A percentile compares a stretch with the other conserved stretches of the same genome.
Conservation (phyloP, 2,329 filamentous ascomycete genomes). For the Penicillium sp. region DNA sequence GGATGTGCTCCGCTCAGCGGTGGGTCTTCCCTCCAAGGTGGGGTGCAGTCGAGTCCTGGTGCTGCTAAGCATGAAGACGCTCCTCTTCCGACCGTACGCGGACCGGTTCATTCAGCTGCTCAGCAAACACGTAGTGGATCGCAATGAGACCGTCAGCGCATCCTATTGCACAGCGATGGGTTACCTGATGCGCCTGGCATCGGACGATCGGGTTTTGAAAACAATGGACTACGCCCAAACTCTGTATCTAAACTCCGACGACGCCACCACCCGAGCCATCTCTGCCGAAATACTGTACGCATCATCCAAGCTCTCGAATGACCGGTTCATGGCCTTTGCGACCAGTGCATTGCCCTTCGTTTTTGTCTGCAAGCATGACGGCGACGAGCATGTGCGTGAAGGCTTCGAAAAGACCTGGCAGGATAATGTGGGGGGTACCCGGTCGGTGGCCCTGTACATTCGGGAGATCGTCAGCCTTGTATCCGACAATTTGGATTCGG, state of each 20-base stretch:
- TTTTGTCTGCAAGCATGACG: slow-evolving; percentile 86
- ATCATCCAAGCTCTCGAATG: slow-evolving; percentile 83
- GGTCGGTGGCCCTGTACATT: slow-evolving; percentile 81
- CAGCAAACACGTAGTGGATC: slow-evolving; percentile 81
- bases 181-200: slow-evolving; percentile 74
- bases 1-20: slow-evolving; percentile 77
- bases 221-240: slow-evolving; percentile 62
- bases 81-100: slow-evolving; percentile 75
- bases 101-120: slow-evolving; percentile 76
- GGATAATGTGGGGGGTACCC: slow-evolving; percentile 83
- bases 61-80: slow-evolving; percentile 77
- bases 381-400: slow-evolving; percentile 75
- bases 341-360: slow-evolving; percentile 79
- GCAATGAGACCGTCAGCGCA: slow-evolving; percentile 90
- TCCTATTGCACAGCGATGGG: slow-evolving; percentile 86
- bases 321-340: slow-evolving; percentile 81
- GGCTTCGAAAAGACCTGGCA: slow-evolving; percentile 86
- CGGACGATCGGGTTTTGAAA: slow-evolving; percentile 61
- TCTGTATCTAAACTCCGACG: slow-evolving; percentile 81
- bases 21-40: slow-evolving; percentile 92
- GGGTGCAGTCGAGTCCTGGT: slow-evolving; percentile 85
- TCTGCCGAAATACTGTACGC: slow-evolving; percentile 82
- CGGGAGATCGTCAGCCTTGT: slow-evolving; percentile 77
- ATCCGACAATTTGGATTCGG: slow-evolving; percentile 70
- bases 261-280: slow-evolving; percentile 73